Evolutionary conservation across 2,329 filamentous ascomycete genomes (phyloP).

Genomic region (Dactylella cylindrospora): DNA sequence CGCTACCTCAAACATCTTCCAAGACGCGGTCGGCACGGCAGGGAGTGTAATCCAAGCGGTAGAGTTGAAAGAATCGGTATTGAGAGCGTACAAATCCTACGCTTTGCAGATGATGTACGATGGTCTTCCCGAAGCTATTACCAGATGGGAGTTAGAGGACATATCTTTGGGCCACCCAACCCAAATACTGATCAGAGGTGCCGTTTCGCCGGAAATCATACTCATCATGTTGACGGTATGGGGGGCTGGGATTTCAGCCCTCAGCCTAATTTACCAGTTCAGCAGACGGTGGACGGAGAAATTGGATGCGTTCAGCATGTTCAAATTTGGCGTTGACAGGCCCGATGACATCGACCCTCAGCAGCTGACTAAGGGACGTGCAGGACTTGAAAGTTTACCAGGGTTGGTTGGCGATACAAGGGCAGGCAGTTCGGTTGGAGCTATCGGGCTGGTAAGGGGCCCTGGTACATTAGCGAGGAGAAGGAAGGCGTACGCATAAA

Average conservation of each 20-base stretch:
- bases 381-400: too few species aligned
- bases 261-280: constrained; percentile 4
- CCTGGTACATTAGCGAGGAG: too few species aligned
- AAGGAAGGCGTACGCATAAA: too few species aligned
- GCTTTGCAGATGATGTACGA: constrained; percentile 19
- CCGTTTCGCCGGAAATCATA: constrained; percentile 5
- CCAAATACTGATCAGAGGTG: constrained; percentile 1
- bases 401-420: too few species aligned
- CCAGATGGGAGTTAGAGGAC: constrained; percentile 6
- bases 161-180: background rate
- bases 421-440: too few species aligned
- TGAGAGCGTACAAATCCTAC: background rate
- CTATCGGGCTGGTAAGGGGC: too few species aligned
- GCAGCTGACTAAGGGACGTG: too few species aligned
- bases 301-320: constrained; percentile 16
- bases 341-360: background rate
- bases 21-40: too few species aligned
- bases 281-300: constrained; percentile 12
- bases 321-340: background rate
- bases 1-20: too few species aligned
- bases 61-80: background rate
- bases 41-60: constrained; percentile 7
- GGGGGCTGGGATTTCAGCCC: background rate
- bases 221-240: constrained; percentile 2
- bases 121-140: background rate